A percentile compares a stretch with the other conserved stretches of the same genome.
Conservation (phyloP, 208 protist genomes). For the Leishmania tarentolae region DNA sequence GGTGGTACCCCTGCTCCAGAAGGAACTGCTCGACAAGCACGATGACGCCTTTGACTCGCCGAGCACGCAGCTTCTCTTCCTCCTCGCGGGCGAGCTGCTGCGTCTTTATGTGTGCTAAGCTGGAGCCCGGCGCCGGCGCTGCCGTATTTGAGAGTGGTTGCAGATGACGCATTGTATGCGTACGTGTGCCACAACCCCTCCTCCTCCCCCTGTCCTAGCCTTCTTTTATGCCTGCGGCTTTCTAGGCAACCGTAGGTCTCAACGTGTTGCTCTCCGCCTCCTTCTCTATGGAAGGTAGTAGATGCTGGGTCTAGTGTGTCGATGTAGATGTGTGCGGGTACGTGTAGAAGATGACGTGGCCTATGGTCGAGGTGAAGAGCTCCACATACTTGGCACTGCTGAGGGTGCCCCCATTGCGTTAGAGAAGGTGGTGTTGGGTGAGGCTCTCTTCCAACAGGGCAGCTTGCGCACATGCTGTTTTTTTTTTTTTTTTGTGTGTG, state of each 20-base stretch:
- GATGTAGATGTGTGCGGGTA: not conserved
- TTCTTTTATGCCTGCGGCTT: not conserved
- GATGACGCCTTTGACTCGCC: slow-evolving; percentile 78
- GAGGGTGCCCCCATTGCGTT: not conserved
- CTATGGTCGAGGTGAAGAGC: not conserved
- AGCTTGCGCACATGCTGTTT: not conserved
- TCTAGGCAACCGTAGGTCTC: not conserved
- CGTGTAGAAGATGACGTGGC: not conserved
- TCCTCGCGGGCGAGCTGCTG: slow-evolving; percentile 84
- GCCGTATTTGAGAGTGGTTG: slow-evolving; percentile 79
- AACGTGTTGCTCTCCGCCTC: not conserved
- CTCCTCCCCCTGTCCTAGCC: too few relatives aligned
- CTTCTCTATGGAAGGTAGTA: not conserved
- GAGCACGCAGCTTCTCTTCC: slow-evolving; percentile 67
- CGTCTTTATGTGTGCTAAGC: slow-evolving; percentile 76
- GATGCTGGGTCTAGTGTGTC: not conserved
- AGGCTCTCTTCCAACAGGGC: not conserved
- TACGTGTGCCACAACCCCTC: not conserved
- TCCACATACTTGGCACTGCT: not conserved
- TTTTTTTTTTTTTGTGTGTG: too few relatives aligned
- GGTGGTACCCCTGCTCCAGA: slow-evolving; percentile 82
- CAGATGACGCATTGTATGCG: slow-evolving; percentile 33
- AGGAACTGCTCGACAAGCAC: slow-evolving; percentile 87
- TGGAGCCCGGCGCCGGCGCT: slow-evolving; percentile 56
- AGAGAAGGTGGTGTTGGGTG: not conserved